These are phyloP conservation scores for Penicillium canescens DNA, from an alignment of 495 filamentous ascomycete species.

Conservation along the genomic window DNA sequence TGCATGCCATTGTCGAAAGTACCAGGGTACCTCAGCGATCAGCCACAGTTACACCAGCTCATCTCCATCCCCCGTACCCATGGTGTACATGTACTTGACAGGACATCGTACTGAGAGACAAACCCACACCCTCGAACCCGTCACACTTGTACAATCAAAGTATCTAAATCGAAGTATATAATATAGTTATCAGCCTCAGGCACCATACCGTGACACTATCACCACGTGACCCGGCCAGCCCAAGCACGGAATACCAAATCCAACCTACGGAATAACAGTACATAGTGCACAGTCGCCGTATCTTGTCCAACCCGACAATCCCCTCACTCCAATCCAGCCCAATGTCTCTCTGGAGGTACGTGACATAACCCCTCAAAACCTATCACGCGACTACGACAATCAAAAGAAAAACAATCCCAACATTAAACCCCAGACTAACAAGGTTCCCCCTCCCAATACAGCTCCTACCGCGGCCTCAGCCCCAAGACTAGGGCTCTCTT, in stretches of 20 bases:
- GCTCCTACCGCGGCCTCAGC: conserved; percentile 60
- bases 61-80: conserved; percentile 5
- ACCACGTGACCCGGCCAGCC: conserved; percentile 15
- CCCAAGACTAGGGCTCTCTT: conserved; percentile 63
- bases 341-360: conserved; percentile 46
- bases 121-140: conserved; percentile 3
- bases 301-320: neutral
- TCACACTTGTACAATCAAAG: conserved; percentile 1
- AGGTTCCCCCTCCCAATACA: conserved; percentile 17
- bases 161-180: conserved; percentile 4
- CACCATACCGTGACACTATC: conserved; percentile 11
- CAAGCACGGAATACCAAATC: neutral
- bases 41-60: conserved; percentile 22
- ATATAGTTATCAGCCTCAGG: conserved; percentile 5
- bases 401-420: neutral
- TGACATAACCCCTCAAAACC: neutral
- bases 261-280: neutral
- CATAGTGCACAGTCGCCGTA: neutral
- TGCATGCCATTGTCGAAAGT: conserved; percentile 10
- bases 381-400: neutral
- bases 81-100: conserved; percentile 18
- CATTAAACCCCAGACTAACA: conserved; percentile 8
- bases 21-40: conserved; percentile 5
- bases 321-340: neutral
- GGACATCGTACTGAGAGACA: neutral